Conservation (phyloP, 1,139 yeast genomes). For the Hanseniaspora uvarum region DNA sequence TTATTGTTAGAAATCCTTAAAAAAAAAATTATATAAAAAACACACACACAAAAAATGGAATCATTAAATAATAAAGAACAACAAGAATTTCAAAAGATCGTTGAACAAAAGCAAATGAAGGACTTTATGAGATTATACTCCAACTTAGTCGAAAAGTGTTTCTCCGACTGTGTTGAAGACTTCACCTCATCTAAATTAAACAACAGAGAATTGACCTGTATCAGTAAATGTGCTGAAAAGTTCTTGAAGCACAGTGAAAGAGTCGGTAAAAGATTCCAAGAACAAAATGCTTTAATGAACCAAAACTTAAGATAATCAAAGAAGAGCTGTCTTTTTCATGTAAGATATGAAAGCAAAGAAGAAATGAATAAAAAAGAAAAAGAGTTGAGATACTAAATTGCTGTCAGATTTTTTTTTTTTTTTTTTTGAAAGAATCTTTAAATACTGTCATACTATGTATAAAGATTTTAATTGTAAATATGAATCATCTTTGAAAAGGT, state of each 20-base stretch:
- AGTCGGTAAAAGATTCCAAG: slow-evolving; percentile 98
- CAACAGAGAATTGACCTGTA: slow-evolving; percentile 72
- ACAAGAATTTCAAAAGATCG: slow-evolving; percentile 88
- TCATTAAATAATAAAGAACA: slow-evolving; percentile 85
- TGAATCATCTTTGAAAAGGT: background rate
- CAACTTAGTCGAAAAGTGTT: slow-evolving; percentile 89
- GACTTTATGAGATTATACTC: slow-evolving; percentile 96
- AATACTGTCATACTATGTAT: background rate
- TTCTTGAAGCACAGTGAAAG: slow-evolving; percentile 97
- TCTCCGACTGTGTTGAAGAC: slow-evolving; percentile 93
- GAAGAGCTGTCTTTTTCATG: too few species aligned
- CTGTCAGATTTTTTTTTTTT: background rate
- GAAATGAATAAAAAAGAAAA: background rate
- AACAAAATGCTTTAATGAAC: slow-evolving; percentile 61
- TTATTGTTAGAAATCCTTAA: background rate
- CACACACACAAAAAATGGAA: slow-evolving; percentile 41
- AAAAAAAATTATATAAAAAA: background rate
- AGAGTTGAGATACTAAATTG: background rate
- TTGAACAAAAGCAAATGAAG: slow-evolving; percentile 96
- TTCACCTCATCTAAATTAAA: slow-evolving; percentile 86
- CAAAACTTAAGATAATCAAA: slow-evolving; percentile 34
- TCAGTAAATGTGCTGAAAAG: slow-evolving; percentile 88
- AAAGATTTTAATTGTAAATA: background rate
- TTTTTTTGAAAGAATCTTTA: background rate
- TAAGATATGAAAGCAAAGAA: slow-evolving; percentile 34